Base-by-base conservation (phyloP, 140 eudicot species). In the Senecio squalidus region DNA sequence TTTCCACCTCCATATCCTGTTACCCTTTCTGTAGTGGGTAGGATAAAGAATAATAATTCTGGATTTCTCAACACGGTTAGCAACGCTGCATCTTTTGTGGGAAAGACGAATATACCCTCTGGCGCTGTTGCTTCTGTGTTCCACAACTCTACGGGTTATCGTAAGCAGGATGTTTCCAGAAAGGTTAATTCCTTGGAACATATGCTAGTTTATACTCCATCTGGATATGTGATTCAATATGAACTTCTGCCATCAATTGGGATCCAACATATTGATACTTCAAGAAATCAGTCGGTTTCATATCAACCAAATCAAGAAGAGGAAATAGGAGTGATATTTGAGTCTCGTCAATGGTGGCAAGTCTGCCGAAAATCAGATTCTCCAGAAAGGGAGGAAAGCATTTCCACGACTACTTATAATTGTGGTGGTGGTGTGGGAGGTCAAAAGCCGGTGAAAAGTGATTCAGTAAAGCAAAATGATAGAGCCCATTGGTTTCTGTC, bases 281-380 rank as follows among this genome's bases (percentile, higher is more conserved):
- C 71, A 44, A 67, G 59, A 34, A 55, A 49, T 54, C 68, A 41
- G 26, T 25, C 68, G 6, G 45, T 30, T 63, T 22, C 76, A 53
- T 64, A 67, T 63, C 57, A 57, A 64, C 50, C 40, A 4, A 56
- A 49, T 7, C 79, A 71, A 57, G 86, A 76, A 43, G 82, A 57
- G 36, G 86, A 76, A 25, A 64, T 58, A 5, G 74, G 79, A 28
- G 45, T 80, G 59, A 39, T 53, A 16, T 66, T 68, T 53, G 68
- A 76, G 41, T 68, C 80, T 46, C 70, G 70, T 46, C 82, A 76
- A 33, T 80, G 79, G 76, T 80, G 86, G 82, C 82, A 76, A 56
- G 86, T 80, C 44, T 80, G 82, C 58, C 55, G 86, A 39, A 63
- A 77, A 27, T 38, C 68, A 49, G 79, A 80, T 67, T 71, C 74